These are phyloP conservation scores for Filobasidium floriforme DNA, from an alignment of 768 basidiomycete genomes.

Conservation along the genomic window DNA sequence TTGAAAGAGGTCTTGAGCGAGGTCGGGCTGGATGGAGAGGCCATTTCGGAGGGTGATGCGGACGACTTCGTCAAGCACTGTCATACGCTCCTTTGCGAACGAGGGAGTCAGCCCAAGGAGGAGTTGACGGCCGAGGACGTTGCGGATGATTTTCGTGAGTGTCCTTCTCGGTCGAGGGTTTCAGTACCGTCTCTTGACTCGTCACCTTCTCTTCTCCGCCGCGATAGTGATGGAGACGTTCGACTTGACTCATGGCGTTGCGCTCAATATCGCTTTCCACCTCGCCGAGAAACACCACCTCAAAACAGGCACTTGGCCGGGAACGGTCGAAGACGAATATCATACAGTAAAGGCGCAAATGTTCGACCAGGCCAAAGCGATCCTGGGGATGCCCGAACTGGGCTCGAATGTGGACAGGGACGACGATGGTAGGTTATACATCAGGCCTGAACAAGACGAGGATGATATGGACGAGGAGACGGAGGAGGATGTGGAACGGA, in stretches of 20 bases:
- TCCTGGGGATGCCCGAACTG: constrained; percentile 2
- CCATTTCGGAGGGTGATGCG: constrained; percentile 40
- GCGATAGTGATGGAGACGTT: constrained; percentile 3
- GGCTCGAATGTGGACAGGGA: not conserved
- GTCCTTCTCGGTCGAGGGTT: not conserved
- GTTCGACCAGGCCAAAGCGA: not conserved
- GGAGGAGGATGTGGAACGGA: constrained; percentile 1
- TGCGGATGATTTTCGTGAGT: not conserved
- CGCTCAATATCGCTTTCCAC: not conserved
- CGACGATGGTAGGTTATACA: not conserved
- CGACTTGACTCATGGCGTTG: not conserved
- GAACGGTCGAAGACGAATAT: constrained; percentile 1
- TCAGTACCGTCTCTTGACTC: not conserved
- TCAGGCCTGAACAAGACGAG: not conserved
- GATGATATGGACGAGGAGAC: constrained; percentile 9
- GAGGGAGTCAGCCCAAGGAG: constrained; percentile 39
- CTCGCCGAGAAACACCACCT: constrained; percentile 4
- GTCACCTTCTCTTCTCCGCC: not conserved
- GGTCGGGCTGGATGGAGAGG: constrained; percentile 35
- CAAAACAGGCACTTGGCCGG: not conserved
- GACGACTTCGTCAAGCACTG: constrained; percentile 47
- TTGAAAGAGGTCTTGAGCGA: constrained; percentile 29
- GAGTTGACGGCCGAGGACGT: constrained; percentile 26
- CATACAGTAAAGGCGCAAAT: constrained; percentile 10
- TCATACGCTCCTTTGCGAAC: constrained; percentile 42